Percentiles rank a stretch among this genome's conserved stretches.
phyloP scores from a whole-genome alignment of 2,329 filamentous ascomycete genomes.

The Sarocladiaceae sp. region DNA sequence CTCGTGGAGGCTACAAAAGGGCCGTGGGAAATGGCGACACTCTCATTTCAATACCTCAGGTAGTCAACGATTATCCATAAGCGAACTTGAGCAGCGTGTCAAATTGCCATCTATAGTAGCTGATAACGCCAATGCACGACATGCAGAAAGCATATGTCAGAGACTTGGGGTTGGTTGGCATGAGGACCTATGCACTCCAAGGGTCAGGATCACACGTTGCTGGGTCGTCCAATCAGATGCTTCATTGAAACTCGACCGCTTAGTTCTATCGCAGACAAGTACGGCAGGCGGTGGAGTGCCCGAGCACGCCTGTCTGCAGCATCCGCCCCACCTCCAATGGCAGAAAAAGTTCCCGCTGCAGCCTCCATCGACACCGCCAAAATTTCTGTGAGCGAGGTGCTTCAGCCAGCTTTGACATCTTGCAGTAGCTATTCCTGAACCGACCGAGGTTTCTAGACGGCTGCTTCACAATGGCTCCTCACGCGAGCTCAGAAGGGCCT shows the following conservation, averaged over 20 bases:
- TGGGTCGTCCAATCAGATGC: not conserved
- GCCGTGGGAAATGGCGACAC: too few species aligned
- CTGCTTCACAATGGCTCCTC: conserved; percentile 31
- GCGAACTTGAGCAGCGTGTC: not conserved
- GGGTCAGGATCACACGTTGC: not conserved
- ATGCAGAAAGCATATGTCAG: not conserved
- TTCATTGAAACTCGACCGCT: not conserved
- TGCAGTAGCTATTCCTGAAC: not conserved
- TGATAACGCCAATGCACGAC: not conserved
- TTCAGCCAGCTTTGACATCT: not conserved
- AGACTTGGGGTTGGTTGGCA: not conserved
- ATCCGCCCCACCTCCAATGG: not conserved
- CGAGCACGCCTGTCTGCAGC: too few species aligned
- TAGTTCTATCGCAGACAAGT: not conserved
- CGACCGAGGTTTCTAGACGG: too few species aligned
- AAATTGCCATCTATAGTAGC: not conserved
- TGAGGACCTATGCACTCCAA: not conserved
- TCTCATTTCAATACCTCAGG: too few species aligned
- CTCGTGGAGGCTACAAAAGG: too few species aligned
- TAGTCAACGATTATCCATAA: too few species aligned
- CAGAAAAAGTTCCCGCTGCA: conserved; percentile 8
- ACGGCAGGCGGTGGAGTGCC: not conserved
- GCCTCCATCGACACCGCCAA: conserved; percentile 12
- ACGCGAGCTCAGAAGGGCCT: conserved; percentile 53
- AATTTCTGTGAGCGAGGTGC: conserved; percentile 11